Base-by-base conservation (phyloP, 164 flowering plant genomes). In the Kingdonia uniflora region DNA sequence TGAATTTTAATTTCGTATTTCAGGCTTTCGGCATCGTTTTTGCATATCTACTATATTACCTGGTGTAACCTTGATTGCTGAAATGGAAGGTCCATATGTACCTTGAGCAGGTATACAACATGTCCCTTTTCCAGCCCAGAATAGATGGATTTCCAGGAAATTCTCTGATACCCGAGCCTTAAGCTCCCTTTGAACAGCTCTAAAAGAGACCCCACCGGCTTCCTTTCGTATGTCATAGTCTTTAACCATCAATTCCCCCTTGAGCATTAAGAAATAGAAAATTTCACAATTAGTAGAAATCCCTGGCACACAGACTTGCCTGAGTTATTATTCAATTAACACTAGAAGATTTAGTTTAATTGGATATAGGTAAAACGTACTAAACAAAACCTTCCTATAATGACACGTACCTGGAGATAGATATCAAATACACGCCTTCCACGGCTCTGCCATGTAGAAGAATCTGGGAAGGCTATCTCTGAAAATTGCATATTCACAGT, bases 81-180 rank as follows among this genome's bases (percentile, higher is more conserved):
- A 86, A 56, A 92, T 78, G 8, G 68, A 66, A 49, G 99, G 96
- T 53, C 98, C 98, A 71, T 82, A 92, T 11, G 67, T 49, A 23
- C 91, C 95, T 62, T 62, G 80, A 12, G 0, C 5, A 58, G 99
- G 99, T 41, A 82, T 70, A 67, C 95, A 87, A 54, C 94, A 85
- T 25, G 96, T 85, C 49, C 98, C 96, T 56, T 87, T 91, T 49
- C 96, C 98, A 71, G 90, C 88, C 98, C 98, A 91, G 58, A 83
- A 84, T 14, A 91, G 77, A 74, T 87, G 95, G 41, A 91, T 68
- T 54, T 91, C 98, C 24, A 91, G 70, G 61, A 70, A 69, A 50
- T 85, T 87, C 49, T 78, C 74, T 5, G 78, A 51, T 52, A 92
- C 96, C 26, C 15, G 42, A 44, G 61, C 75, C 11, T 45, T 74